Evolutionary conservation across 2,329 filamentous ascomycete species (phyloP), one percentile per base, ranked within the genome.

Genomic region (Claviceps maximensis): DNA sequence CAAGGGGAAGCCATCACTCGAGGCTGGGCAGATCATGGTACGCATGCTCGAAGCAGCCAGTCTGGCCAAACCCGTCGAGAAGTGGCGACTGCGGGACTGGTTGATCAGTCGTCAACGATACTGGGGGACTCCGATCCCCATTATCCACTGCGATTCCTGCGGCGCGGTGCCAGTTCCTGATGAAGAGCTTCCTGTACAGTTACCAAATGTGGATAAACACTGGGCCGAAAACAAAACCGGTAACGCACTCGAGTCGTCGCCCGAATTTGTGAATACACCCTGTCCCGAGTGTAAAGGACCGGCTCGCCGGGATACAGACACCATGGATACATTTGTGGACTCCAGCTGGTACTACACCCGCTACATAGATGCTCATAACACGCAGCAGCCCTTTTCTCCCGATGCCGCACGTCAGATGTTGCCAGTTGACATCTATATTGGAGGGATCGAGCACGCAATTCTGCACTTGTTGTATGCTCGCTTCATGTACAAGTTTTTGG

Each of bases 321-420:
- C 89, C 2, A 95, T 95, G 89, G 89, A 95, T 66, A 95, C 89
- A 0, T 95, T 95, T 69, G 89, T 95, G 56, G 89, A 95, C 69
- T 95, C 89, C 1, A 94, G 89, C 52, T 95, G 89, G 89, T 95
- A 95, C 67, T 95, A 84, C 62, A 81, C 90, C 69, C 80, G 88
- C 13, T 95, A 89, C 60, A 69, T 83, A 29, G 87, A 94, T 60
- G 73, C 86, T 1, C 72, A 81, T 19, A 90, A 93, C 58, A 58
- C 72, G 15, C 62, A 75, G 2, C 65, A 71, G 15, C 82, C 81
- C 0, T 82, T 94, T 57, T 81, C 80, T 1, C 69, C 80, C n/a
- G 69, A 74, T 19, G 74, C 42, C 13, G 42, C 74, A 12, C 79
- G 79, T 13, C 72, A 76, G 56, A 62, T 72, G 17, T 76, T 93